Base-by-base conservation (phyloP, 1,139 yeast species). In the Pichia sp. region DNA sequence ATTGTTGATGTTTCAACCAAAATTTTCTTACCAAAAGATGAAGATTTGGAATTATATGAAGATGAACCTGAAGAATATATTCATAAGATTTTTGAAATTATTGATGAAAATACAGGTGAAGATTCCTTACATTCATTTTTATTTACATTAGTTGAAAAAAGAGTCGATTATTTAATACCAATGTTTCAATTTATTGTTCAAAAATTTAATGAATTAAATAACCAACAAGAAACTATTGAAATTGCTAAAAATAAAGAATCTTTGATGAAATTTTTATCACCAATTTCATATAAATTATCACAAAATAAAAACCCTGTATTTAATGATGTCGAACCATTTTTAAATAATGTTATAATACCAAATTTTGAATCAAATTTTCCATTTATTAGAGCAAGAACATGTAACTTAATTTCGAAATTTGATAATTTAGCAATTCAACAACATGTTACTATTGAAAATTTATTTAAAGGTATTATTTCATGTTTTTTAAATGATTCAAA, bases 51-150 rank as follows among this genome's bases (percentile, higher is more conserved):
- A 52, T 66, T 78, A 31, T 90, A 86, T 66, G 96, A 89, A 51
- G 78, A 76, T 50, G 97, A 92, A 59, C 97, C 97, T 6, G 85
- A 79, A 47, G 97, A 90, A 62, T 92, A 89, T 61, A 85, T 92
- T 51, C 90, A 86, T 63, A 73, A 83, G 54, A 78, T 80, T 48
- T 73, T 87, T 58, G 95, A 87, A 60, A 67, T 77, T 31, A 76
- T 76, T 61, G 81, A 74, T 46, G 68, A 66, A 37, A 69, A 73
- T 48, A 71, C 81, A 12, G 83, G 87, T n/a, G 87, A 82, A 59
- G 66, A 74, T 41, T 87, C 89, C 2, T 83, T 87, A 1, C 66
- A 79, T 47, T 75, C 80, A 2, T 67, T 84, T 43, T 65, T 84
- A 47, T 76, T 74, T 24, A 80, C 90, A 2, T 65, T 89, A 27